Percentiles rank a stretch among this genome's conserved stretches.
These are phyloP conservation scores for Lentinula aciculospora DNA, from an alignment of 768 basidiomycete genomes.

Conservation along the genomic window DNA sequence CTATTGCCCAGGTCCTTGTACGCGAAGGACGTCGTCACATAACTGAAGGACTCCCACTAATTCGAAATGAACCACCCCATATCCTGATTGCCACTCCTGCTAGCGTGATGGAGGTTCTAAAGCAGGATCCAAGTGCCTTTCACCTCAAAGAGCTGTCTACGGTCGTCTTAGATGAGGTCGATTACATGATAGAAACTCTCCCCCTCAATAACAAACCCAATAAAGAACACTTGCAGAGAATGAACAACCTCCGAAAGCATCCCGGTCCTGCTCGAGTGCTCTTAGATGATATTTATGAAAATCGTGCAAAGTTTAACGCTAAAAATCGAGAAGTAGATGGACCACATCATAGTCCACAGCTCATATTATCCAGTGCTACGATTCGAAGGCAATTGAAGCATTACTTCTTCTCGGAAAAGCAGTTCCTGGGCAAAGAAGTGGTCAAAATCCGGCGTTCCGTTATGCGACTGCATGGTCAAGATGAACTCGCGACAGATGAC, in stretches of 20 bases:
- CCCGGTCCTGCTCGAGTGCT: constrained; percentile 54
- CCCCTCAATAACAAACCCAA: constrained; percentile 26
- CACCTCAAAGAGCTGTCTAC: constrained; percentile 42
- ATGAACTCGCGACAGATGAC: background rate
- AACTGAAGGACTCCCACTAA: constrained; percentile 28
- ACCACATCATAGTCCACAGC: constrained; percentile 36
- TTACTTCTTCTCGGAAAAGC: constrained; percentile 49
- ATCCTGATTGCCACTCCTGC: constrained; percentile 72
- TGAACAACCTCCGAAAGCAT: constrained; percentile 42
- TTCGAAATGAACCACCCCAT: constrained; percentile 47
- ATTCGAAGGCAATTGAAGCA: constrained; percentile 48
- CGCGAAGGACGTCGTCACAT: constrained; percentile 42
- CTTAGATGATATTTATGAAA: constrained; percentile 50
- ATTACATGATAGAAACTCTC: constrained; percentile 58
- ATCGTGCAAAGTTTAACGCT: constrained; percentile 8
- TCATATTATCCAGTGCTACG: constrained; percentile 70
- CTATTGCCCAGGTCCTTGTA: constrained; percentile 56
- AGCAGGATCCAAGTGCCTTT: constrained; percentile 36
- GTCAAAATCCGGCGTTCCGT: constrained; percentile 30
- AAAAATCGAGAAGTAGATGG: constrained; percentile 6
- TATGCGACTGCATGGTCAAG: background rate
- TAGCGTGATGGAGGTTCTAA: constrained; percentile 53
- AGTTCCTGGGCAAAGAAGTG: constrained; percentile 47
- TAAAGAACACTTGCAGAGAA: constrained; percentile 22
- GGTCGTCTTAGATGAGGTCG: constrained; percentile 73